Evolutionary conservation across 768 basidiomycete species (phyloP).

Genomic region (Lentinula sp.): DNA sequence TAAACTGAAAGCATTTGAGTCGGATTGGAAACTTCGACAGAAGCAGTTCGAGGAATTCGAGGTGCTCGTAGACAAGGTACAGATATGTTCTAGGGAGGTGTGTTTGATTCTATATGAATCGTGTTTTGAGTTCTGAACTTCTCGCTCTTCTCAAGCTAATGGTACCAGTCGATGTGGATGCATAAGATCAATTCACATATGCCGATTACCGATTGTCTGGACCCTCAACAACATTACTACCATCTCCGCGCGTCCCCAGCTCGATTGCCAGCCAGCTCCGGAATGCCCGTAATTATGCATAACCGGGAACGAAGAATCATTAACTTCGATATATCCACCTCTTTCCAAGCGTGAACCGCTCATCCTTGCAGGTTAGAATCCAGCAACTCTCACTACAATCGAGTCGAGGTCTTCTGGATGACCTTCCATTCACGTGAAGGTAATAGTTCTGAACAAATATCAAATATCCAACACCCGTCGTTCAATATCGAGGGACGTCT

Average conservation of each 20-base stretch:
- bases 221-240: not conserved
- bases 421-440: not conserved
- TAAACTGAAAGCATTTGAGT: not conserved
- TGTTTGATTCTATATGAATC: not conserved
- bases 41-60: not conserved
- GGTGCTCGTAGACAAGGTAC: not conserved
- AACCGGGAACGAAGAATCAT: not conserved
- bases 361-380: constrained; percentile 6
- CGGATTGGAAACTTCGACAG: not conserved
- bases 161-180: not conserved
- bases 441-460: constrained; percentile 1
- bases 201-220: not conserved
- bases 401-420: constrained; percentile 2
- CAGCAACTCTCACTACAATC: not conserved
- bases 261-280: constrained; percentile 9
- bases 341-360: constrained; percentile 6
- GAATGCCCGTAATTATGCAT: constrained; percentile 9
- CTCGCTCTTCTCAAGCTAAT: not conserved
- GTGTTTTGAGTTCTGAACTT: not conserved
- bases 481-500: not conserved
- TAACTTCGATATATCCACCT: not conserved
- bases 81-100: not conserved
- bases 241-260: constrained; percentile 7
- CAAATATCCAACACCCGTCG: constrained; percentile 5
- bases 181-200: too few species aligned